phyloP scores from a whole-genome alignment of 148 eudicot genomes.

The Rhododendron griersonianum region DNA sequence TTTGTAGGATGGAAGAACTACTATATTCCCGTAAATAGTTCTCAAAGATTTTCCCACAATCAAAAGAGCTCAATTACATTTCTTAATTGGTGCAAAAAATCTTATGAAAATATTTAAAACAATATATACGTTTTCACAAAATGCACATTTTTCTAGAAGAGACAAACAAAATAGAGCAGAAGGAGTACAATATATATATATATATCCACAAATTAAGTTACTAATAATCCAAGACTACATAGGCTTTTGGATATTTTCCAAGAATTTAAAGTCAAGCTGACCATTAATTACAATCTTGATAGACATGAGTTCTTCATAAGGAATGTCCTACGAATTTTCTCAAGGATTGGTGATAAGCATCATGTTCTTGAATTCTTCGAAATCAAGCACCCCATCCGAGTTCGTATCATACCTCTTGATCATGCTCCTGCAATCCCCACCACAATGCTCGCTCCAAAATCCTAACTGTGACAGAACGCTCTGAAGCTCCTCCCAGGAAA shows the following conservation, averaged over 20 bases:
- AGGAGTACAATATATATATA: too few species aligned
- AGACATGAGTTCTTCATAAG: not conserved
- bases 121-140: too few species aligned
- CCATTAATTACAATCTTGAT: not conserved
- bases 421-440: conserved; percentile 41
- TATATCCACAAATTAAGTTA: too few species aligned
- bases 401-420: conserved; percentile 49
- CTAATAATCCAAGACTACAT: too few species aligned
- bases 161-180: too few species aligned
- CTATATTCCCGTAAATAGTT: too few species aligned
- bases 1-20: too few species aligned
- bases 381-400: conserved; percentile 67
- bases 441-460: conserved; percentile 29
- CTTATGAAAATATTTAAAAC: too few species aligned
- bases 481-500: conserved; percentile 53
- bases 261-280: not conserved
- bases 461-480: conserved; percentile 47
- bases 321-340: not conserved
- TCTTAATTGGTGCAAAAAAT: too few species aligned
- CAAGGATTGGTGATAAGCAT: conserved; percentile 28
- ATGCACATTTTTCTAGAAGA: too few species aligned
- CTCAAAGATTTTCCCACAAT: too few species aligned
- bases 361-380: conserved; percentile 70
- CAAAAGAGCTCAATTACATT: too few species aligned
- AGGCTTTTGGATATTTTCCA: not conserved